Evolutionary conservation across 306 rosid species (phyloP), one percentile per base, ranked within the genome.

Genomic region (Quillaja saponaria): DNA sequence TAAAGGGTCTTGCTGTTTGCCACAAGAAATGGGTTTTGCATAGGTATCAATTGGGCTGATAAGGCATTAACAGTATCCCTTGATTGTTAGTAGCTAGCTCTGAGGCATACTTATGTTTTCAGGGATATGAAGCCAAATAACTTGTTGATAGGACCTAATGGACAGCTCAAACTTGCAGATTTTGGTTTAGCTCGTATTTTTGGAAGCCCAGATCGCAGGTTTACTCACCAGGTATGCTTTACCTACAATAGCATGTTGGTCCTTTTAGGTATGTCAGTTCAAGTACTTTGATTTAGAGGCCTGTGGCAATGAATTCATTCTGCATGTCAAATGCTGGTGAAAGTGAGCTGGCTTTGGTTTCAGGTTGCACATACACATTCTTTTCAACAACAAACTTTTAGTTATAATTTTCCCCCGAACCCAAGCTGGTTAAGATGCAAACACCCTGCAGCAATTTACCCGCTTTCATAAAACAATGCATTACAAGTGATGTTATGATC

Each of bases 61-160:
- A 67, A 42, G 15, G 67, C 6, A 0, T 16, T 49, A 15, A 39
- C 34, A 14, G 17, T 13, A 65, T 17, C 62, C 16, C 46, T 42
- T 58, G 54, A 68, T 64, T 48, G 37, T 37, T 46, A 34, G 72
- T 49, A 50, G 58, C 40, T 67, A 56, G 58, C 74, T 80, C 54
- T 70, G 8, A 16, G 40, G 40, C 62, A 49, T 72, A 35, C 60
- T 67, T 17, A 33, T 60, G 54, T 60, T 55, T 68, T 74, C 94
- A 92, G 99, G 91, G 99, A 92, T 61, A 86, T 92, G 99, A 89
- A 92, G 77, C 99, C 99, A 53, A 92, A 92, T 75, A 92, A 92
- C 79, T 80, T 92, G 78, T 76, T 92, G 82, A 92, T 92, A 73
- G 99, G 99, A 75, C 28, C 88, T 49, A 83, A 88, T 55, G 98